phyloP scores from a whole-genome alignment of 768 basidiomycete genomes.

The Amanita fuliginea region DNA sequence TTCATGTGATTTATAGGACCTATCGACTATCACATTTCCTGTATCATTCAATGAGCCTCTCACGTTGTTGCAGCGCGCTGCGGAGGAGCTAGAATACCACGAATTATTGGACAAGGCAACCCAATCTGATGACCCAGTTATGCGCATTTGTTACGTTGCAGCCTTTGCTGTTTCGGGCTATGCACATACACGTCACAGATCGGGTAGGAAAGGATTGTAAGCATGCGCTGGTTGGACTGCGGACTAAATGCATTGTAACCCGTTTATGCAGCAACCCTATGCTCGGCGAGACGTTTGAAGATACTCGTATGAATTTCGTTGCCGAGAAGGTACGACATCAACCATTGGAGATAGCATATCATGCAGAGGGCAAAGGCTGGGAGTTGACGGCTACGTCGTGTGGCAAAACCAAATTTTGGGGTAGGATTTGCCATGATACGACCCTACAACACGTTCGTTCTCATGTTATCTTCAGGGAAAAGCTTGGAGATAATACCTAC shows the following conservation, averaged over 20 bases:
- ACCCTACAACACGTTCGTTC: conserved; percentile 9
- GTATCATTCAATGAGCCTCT: conserved; percentile 87
- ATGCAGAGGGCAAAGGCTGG: conserved; percentile 75
- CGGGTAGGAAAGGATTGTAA: conserved; percentile 83
- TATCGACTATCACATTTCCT: conserved; percentile 76
- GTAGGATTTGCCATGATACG: conserved; percentile 27
- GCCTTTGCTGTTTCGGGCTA: conserved; percentile 83
- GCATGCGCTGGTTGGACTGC: conserved; percentile 17
- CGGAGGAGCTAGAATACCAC: conserved; percentile 79
- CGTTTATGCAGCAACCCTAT: conserved; percentile 61
- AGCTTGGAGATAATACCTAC: conserved; percentile 80
- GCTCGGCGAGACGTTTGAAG: conserved; percentile 84
- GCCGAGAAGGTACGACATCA: conserved; percentile 85
- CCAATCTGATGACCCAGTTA: conserved; percentile 41
- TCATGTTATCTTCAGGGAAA: conserved; percentile 45
- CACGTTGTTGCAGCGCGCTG: conserved; percentile 68
- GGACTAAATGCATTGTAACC: conserved; percentile 3
- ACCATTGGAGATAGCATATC: conserved; percentile 77
- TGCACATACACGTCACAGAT: conserved; percentile 68
- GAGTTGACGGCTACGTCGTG: conserved; percentile 63
- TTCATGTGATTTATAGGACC: conserved; percentile 37
- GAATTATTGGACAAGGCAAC: conserved; percentile 59
- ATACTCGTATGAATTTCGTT: conserved; percentile 68
- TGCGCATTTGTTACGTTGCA: conserved; percentile 66
- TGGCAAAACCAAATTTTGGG: conserved; percentile 87